phyloP scores from a whole-genome alignment of 1,139 yeast genomes.

The Kazachstania sp. region DNA sequence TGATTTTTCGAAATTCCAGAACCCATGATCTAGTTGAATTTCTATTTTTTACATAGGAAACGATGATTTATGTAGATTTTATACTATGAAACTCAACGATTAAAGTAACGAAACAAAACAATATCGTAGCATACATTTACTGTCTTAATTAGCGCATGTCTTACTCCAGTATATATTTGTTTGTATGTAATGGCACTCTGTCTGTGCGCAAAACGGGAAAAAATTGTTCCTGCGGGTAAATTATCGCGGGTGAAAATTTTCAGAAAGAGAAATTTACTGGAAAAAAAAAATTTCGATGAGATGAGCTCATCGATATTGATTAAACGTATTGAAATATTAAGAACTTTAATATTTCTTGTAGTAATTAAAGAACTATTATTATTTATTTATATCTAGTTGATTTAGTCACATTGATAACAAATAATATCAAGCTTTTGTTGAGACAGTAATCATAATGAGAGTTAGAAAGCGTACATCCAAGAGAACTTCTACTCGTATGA shows the following conservation, averaged over 20 bases:
- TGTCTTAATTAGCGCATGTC: no score
- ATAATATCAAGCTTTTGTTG: background rate
- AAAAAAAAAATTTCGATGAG: conserved; percentile 8
- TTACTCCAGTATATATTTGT: no score
- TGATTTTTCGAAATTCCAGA: conserved; percentile 18
- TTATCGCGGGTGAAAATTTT: background rate
- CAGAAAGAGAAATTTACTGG: background rate
- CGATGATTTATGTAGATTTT: no score
- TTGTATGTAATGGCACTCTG: no score
- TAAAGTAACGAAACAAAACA: no score
- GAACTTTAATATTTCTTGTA: background rate
- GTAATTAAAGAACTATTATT: background rate
- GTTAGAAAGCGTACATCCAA: conserved; percentile 39
- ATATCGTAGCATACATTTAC: background rate
- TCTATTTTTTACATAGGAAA: no score
- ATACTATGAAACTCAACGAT: no score
- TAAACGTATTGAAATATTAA: background rate
- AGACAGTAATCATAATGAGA: conserved; percentile 19
- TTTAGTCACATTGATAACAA: background rate
- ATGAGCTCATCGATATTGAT: conserved; percentile 5
- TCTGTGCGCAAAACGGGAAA: no score
- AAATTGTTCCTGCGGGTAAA: background rate
- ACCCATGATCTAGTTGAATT: background rate
- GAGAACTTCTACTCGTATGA: conserved; percentile 82
- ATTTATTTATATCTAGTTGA: background rate